These are phyloP conservation scores for Sugiyamaella chiloensis DNA, from an alignment of 805 yeast genomes.

Conservation along the genomic window DNA sequence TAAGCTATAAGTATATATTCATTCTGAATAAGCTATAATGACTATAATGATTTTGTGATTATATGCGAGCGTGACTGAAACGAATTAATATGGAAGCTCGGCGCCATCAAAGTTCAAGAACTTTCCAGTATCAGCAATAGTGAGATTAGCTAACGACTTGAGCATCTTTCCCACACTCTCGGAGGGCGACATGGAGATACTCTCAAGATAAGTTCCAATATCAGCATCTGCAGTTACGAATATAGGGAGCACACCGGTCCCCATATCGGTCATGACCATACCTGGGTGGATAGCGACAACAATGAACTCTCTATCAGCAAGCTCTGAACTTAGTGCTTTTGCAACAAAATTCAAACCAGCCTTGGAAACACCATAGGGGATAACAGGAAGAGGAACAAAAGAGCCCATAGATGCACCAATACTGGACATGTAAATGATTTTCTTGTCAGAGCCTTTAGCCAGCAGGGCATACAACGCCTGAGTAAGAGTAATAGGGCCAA, in stretches of 20 bases:
- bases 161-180: not conserved
- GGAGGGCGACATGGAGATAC: not conserved
- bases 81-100: not conserved
- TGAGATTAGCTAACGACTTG: not conserved
- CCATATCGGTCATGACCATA: not conserved
- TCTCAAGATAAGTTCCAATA: no score
- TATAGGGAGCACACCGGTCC: no score
- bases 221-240: no score
- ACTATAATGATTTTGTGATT: no score
- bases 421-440: not conserved
- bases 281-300: slow-evolving; percentile 2
- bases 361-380: not conserved
- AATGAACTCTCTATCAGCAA: not conserved
- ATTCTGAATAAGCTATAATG: not conserved
- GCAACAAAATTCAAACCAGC: slow-evolving; percentile 5
- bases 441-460: not conserved
- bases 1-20: no score
- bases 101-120: not conserved
- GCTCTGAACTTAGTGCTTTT: slow-evolving; percentile 1
- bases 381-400: not conserved
- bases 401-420: slow-evolving; percentile 3
- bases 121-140: not conserved
- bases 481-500: no score
- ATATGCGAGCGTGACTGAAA: no score
- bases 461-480: slow-evolving; percentile 2